Base-by-base conservation (phyloP, 306 rosid species). In the Leucaena leucocephala region DNA sequence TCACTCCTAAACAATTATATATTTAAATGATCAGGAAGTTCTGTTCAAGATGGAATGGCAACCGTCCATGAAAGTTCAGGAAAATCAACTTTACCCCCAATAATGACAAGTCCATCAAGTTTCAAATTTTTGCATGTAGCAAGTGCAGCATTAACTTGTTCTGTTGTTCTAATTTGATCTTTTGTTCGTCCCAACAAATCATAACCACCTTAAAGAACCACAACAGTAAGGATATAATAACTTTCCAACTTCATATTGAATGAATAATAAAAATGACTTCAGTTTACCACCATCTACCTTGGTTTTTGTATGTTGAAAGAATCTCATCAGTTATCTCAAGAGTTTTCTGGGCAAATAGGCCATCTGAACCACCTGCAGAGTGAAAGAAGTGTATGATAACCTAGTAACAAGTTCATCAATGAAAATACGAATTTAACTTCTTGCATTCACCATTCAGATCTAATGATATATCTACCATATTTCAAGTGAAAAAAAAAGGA, bases 121-220 rank as follows among this genome's bases (percentile, higher is more conserved):
- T 93, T 95, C 97, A 95, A 88, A 76, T 58, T 84, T 59, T 84
- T 90, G 94, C 99, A 95, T 45, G 99, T 71, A 46, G 82, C 84
- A 35, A 93, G 89, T 16, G 99, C 93, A 76, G 97, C 94, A 68
- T 95, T 93, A 78, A 95, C 97, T 86, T 95, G 99, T 75, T 93
- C 98, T 2, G 86, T 93, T 43, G 99, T 95, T 87, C 93, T 88
- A 82, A 95, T 91, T 84, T 95, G 99, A 88, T 95, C 99, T 64
- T 93, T 90, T 4, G 99, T 95, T 71, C 99, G 81, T 22, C 99
- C 99, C 87, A 95, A 88, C 90, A 95, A 83, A 88, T 95, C 99
- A 89, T 93, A 95, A 83, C 99, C 99, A 83, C 99, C 98, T 95
- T 78, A 63, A 58, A 82, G 69, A 81, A 84, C 46, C 77, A 5